These are phyloP conservation scores for Linum tenue DNA, from an alignment of 345 rosid species.

Conservation along the genomic window DNA sequence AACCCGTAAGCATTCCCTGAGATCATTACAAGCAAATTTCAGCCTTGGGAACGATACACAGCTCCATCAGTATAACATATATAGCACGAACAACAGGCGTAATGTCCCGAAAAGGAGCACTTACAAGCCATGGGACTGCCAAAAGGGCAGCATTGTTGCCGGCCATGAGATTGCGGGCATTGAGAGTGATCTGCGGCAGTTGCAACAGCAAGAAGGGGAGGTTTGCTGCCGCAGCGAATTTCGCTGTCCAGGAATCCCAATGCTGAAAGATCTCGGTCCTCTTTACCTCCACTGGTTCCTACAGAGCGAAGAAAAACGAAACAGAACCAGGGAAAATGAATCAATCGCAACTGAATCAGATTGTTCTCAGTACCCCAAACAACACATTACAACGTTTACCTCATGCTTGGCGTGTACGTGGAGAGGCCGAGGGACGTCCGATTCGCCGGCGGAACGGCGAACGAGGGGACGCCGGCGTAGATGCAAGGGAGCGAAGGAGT, in stretches of 20 bases:
- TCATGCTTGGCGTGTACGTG: constrained; percentile 23
- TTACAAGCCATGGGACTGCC: constrained; percentile 91
- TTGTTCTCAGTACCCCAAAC: neutral
- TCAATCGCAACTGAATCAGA: neutral
- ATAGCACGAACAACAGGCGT: neutral
- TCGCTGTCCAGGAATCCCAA: constrained; percentile 85
- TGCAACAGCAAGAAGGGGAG: constrained; percentile 75
- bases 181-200: constrained; percentile 85
- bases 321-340: neutral
- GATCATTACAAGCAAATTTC: constrained; percentile 7
- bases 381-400: neutral
- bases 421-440: constrained; percentile 45
- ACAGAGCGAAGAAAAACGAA: neutral
- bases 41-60: too few relatives aligned
- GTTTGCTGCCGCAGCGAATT: constrained; percentile 61
- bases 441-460: constrained; percentile 37
- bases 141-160: constrained; percentile 73
- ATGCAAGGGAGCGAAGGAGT: constrained; percentile 26
- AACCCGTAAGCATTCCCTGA: constrained; percentile 86
- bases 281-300: constrained; percentile 36
- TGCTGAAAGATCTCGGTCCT: constrained; percentile 32
- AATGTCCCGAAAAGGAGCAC: neutral
- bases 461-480: constrained; percentile 21
- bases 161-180: constrained; percentile 61
- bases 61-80: neutral